phyloP scores from a whole-genome alignment of 768 basidiomycete species.

The Sporobolomyces phaffii region DNA sequence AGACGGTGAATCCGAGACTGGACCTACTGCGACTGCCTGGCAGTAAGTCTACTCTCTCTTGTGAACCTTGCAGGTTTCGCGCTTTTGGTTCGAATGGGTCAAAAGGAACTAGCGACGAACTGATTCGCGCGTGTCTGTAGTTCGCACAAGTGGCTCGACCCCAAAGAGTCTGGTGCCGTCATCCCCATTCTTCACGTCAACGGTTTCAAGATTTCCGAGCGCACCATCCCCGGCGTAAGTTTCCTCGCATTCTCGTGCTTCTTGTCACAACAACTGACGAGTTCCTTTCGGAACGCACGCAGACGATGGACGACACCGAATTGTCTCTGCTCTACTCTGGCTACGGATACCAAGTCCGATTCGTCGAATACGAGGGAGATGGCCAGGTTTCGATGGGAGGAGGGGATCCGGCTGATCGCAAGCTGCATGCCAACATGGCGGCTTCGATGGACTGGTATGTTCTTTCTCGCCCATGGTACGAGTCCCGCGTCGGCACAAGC shows the following conservation, averaged over 20 bases:
- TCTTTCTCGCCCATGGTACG: too few species aligned
- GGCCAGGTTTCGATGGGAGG: constrained; percentile 48
- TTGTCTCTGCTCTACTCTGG: constrained; percentile 65
- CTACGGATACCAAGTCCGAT: constrained; percentile 68
- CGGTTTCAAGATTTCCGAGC: constrained; percentile 83
- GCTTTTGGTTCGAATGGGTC: too few species aligned
- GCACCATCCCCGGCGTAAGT: constrained; percentile 66
- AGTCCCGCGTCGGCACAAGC: too few species aligned
- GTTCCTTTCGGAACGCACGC: neutral
- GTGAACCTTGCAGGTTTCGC: too few species aligned
- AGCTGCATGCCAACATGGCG: constrained; percentile 68
- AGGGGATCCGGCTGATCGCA: constrained; percentile 43
- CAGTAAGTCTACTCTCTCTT: constrained; percentile 25
- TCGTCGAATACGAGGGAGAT: constrained; percentile 56
- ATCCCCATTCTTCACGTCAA: constrained; percentile 76
- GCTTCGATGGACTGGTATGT: constrained; percentile 64
- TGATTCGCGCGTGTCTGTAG: constrained; percentile 50
- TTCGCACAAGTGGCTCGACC: constrained; percentile 82
- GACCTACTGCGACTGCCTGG: constrained; percentile 47
- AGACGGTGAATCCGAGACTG: constrained; percentile 61
- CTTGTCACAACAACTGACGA: too few species aligned
- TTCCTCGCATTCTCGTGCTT: too few species aligned
- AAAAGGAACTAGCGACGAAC: too few species aligned
- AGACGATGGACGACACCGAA: constrained; percentile 81
- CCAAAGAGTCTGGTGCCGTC: constrained; percentile 79